Evolutionary conservation across 495 filamentous ascomycete species (phyloP), one percentile per base, ranked within the genome.

Genomic region (Acidiella bohemica): DNA sequence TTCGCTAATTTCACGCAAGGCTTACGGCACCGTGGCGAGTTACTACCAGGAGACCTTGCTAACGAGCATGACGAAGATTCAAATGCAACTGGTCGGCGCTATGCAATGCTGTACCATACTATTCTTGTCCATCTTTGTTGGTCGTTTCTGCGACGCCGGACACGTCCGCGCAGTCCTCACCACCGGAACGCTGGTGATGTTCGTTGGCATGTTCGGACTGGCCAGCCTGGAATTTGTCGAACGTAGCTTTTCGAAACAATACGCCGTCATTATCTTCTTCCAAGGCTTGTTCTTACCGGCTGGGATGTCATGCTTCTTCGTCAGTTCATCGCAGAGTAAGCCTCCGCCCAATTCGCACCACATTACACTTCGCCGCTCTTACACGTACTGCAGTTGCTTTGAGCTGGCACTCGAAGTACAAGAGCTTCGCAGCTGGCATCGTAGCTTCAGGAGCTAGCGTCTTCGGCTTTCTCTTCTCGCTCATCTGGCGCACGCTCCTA

Each of bases 301-400:
- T 5, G 64, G 64, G 4, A 67, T 67, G 64, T 49, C 59, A 9
- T 67, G 64, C 47, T 60, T 58, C 41, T 66, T 66, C 36, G 62
- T 62, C 4, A 51, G 53, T 10, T 64, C 62, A 23, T 64, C 60
- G n/a, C 63, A 65, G 48, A 45, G 60, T 61, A 48, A 14, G 38
- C 26, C 5, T n/a, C n/a, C n/a, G n/a, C 8, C 4, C 36, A 47
- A 11, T 26, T 34, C 23, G 22, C 23, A 26, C 30, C 6, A 12
- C 14, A 3, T 14, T n/a, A 28, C 8, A 28, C 8, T 8, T 8
- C 25, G 8, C 8, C n/a, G 25, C n/a, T 28, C 25, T n/a, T n/a
- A 7, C 25, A 28, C 25, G 8, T 8, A 28, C 25, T 28, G 25
- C n/a, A 7, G 8, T 8, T n/a, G 55, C 53, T 32, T 47, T 51